Conservation (phyloP, 2,329 filamentous ascomycete species). For the Ascosphaera apis region DNA sequence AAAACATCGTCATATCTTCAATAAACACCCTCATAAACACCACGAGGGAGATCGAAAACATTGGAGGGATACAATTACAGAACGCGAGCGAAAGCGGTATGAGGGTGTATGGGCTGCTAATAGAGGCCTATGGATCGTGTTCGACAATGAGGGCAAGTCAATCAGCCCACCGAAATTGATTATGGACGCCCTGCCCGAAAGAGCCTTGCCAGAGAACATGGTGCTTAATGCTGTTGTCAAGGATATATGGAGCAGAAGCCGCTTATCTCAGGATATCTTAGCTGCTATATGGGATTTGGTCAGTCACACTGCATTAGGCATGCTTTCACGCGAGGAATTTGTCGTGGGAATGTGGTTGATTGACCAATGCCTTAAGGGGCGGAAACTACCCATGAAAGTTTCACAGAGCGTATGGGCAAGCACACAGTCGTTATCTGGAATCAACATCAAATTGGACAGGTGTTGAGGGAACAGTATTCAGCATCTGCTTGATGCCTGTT, state of each 20-base stretch:
- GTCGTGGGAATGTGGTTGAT: conserved; percentile 29
- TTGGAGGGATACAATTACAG: conserved; percentile 21
- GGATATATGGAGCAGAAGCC: conserved; percentile 27
- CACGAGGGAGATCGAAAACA: conserved; percentile 24
- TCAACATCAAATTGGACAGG: too few species aligned
- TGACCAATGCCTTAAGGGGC: conserved; percentile 24
- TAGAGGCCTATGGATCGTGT: conserved; percentile 17
- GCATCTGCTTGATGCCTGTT: too few species aligned
- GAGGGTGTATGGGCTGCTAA: conserved; percentile 29
- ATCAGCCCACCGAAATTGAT: conserved; percentile 4
- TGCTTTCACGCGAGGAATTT: conserved; percentile 23
- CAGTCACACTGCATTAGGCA: conserved; percentile 14
- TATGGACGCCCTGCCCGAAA: conserved; percentile 5
- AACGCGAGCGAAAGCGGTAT: conserved; percentile 24
- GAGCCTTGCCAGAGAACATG: too few species aligned
- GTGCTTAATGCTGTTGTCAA: conserved; percentile 24
- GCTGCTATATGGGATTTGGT: conserved; percentile 26
- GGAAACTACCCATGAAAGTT: conserved; percentile 22
- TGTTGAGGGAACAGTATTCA: too few species aligned
- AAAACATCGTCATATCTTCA: conserved; percentile 13
- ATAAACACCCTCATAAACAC: conserved; percentile 25
- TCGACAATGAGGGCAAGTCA: conserved; percentile 3
- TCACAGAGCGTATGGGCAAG: conserved; percentile 25
- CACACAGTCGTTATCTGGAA: conserved; percentile 15
- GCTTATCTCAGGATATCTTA: conserved; percentile 16